Base-by-base conservation (phyloP, 2,329 filamentous ascomycete genomes). In the Dryadomyces sulphureus region DNA sequence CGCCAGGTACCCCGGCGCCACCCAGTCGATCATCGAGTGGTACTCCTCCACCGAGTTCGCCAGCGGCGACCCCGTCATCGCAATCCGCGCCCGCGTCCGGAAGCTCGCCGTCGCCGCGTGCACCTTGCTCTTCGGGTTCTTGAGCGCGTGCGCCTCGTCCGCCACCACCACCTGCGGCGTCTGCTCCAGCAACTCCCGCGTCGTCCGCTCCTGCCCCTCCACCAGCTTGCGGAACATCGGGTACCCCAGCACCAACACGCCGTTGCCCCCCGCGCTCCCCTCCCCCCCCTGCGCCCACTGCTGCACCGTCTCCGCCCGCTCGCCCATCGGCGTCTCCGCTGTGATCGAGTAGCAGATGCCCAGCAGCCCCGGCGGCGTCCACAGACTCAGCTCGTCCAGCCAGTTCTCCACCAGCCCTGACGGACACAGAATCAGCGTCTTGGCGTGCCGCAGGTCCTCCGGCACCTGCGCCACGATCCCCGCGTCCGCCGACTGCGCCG, bases 41-140 rank as follows among this genome's bases (percentile, higher is more conserved):
- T 94, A 94, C 55, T 95, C 89, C 24, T 73, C 66, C 0, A 94
- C 77, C 44, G 86, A 84, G 57, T 94, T 95, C 5, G 84, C 79
- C 44, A 95, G 66, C 1, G 89, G 89, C 0, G 88, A 90, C 1
- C 88, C 89, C 1, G 88, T 94, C 50, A 95, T 67, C 6, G 87
- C 89, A 52, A 95, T 84, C 11, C 88, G 78, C 49, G 72, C 80
- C 45, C 66, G 74, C 0, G 87, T 84, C 49, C 60, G 68, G 57
- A 95, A 81, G 11, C 65, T 60, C 2, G 65, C 64, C 19, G 79
- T 75, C 6, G 73, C 68, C 34, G 60, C 52, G 38, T 77, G 66
- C 30, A 81, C 63, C 19, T 67, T 61, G 0, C 79, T 67, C 0
- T 57, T 59, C 0, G 66, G 61, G 50, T 86, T 88, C 61, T 92